A percentile compares a stretch with the other conserved stretches of the same genome.
Conservation (phyloP, 75 land plant genomes). For the Pinus tabuliformis region DNA sequence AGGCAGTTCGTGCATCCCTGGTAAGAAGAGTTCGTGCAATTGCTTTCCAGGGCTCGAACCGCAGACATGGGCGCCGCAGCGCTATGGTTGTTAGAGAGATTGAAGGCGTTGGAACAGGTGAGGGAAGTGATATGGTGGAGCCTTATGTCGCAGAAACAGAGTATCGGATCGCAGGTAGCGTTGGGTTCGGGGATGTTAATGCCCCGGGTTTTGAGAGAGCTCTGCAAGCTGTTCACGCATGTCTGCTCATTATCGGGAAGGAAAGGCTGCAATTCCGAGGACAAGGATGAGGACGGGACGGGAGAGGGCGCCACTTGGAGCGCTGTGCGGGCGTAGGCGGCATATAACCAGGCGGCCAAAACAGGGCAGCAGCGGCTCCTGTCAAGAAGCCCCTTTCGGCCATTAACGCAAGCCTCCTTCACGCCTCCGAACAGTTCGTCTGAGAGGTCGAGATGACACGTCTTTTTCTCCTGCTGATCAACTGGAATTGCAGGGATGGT, state of each 20-base stretch:
- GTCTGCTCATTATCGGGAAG: slow-evolving; percentile 70
- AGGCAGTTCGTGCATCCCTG: slow-evolving; percentile 76
- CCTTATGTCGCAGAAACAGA: slow-evolving; percentile 80
- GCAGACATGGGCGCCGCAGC: slow-evolving; percentile 28
- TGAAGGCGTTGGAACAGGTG: slow-evolving; percentile 57
- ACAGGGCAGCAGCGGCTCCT: slow-evolving; percentile 80
- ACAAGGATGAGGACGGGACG: neutral
- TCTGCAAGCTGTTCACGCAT: slow-evolving; percentile 59
- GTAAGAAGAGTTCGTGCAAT: slow-evolving; percentile 60
- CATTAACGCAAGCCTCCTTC: slow-evolving; percentile 34
- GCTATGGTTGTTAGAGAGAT: slow-evolving; percentile 1
- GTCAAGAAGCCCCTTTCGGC: slow-evolving; percentile 17
- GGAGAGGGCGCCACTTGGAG: slow-evolving; percentile 15
- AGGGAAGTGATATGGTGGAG: slow-evolving; percentile 54
- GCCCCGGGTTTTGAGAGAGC: slow-evolving; percentile 39
- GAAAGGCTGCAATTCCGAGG: slow-evolving; percentile 27
- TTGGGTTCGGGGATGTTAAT: slow-evolving; percentile 46
- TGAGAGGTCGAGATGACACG: slow-evolving; percentile 63
- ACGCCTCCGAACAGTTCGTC: slow-evolving; percentile 76
- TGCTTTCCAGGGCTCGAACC: slow-evolving; percentile 32
- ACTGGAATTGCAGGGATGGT: slow-evolving; percentile 62
- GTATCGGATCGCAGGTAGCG: slow-evolving; percentile 59
- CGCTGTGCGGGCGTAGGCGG: slow-evolving; percentile 63
- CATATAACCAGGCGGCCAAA: slow-evolving; percentile 80
- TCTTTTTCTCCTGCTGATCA: slow-evolving; percentile 19